Base-by-base conservation (phyloP, 306 rosid species). In the Citrullus amarus region DNA sequence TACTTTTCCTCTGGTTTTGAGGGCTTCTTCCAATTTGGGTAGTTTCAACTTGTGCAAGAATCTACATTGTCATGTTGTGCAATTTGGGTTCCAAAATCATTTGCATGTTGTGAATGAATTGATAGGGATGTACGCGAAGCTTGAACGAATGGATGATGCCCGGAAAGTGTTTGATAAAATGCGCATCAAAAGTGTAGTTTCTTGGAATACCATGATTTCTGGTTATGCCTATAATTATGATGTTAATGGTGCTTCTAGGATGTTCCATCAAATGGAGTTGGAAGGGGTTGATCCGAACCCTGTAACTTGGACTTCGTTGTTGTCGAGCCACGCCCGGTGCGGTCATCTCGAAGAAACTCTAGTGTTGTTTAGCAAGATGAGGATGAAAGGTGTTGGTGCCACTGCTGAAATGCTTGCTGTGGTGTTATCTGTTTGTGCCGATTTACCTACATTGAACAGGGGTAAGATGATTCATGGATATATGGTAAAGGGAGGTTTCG, bases 371-470 rank as follows among this genome's bases (percentile, higher is more conserved):
- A 71, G 79, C 81, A 25, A 50, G 79, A 85, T 88, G 94, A 92
- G 89, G 78, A 76, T 2, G 18, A 83, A 59, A 75, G 85, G 91
- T 61, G 25, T 73, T 85, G 91, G 84, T 62, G 74, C 85, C 30
- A 87, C 88, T 78, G 98, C 93, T 51, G 97, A 90, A 85, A 84
- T 80, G 50, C 79, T 94, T 65, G 93, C 94, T 18, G 97, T 94
- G 43, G 88, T 89, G 79, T 85, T 93, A 68, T 90, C 94, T 5
- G 91, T 89, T 30, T 93, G 97, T 84, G 90, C 88, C 79, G 89
- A 86, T 81, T 77, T 89, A 85, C 81, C 69, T 83, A 77, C 75
- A 57, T 88, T 83, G 82, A 85, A 83, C 17, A 48, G 75, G 82
- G 93, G 90, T 32, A 86, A 65, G 81, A 86, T 79, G 83, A 85